Evolutionary conservation across 2,329 filamentous ascomycete species (phyloP), one percentile per base, ranked within the genome.

Genomic region (Magnaporthiopsis incrustans): DNA sequence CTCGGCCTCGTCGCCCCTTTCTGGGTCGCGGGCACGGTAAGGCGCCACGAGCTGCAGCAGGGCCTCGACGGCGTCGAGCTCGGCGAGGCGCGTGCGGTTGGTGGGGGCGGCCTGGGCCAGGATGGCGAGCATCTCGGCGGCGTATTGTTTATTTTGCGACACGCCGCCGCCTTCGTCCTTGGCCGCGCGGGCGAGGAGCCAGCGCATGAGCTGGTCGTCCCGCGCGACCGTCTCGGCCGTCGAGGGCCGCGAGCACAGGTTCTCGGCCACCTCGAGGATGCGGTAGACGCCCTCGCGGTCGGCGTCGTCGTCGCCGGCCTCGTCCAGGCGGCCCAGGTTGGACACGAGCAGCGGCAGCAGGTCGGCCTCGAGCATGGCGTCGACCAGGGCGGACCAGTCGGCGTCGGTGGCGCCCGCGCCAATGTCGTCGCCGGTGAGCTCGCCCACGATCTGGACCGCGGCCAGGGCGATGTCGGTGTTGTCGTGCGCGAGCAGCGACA

Each of bases 401-500:
- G 85, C 85, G 69, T 92, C 88, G 66, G 89, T 86, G 2, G 90
- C 91, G 57, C 88, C 83, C 2, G 90, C 91, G 53, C 87, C 82
- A 2, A 97, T 91, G 72, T 98, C 94, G 73, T 99, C 93, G 70
- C 98, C 95, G 18, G 92, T 96, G 69, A 98, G 79, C 77, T 99
- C 95, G 64, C 86, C 88, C 62, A 99, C 85, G 60, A 97, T 90
- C 77, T 98, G 90, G 61, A 97, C 88, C 0, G 89, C 91, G 67
- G 89, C 91, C 70, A 98, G 96, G 14, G 95, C 92, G 68, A 99
- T 96, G 72, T 99, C 95, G 0, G 93, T 94, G 74, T 99, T 99
- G 71, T 99, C 95, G 74, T 99, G 95, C 22, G 94, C 89, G 61
- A 99, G 79, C 63, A 99, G 77, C 2, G 88, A 85, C 1, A 96